Evolutionary conservation across 2,329 filamentous ascomycete genomes (phyloP), one percentile per base, ranked within the genome.

Genomic region (Fusarium piperis): DNA sequence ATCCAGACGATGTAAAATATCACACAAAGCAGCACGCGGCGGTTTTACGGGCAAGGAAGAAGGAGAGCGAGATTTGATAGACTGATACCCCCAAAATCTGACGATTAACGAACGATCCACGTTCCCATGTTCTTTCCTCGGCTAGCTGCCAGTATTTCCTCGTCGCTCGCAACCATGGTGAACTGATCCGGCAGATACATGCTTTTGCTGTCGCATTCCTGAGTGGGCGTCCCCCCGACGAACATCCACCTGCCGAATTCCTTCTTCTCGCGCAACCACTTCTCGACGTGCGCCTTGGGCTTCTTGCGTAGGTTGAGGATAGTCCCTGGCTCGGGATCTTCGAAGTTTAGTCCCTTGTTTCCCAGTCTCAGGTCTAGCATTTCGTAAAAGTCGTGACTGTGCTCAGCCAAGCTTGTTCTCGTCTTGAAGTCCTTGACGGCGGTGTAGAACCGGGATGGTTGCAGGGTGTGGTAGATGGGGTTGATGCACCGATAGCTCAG

Each of bases 1-100:
- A 81, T 60, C 82, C 83, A 4, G 81, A 81, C 30, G 83, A 85
- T 61, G 83, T 84, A 16, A 84, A 81, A 63, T 83, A 79, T 16
- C 83, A 85, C 61, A 74, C 77, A 2, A 83, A 82, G 62, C 78
- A 80, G 35, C 83, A 85, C 60, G 79, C 80, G 10, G 76, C 77
- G 4, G 75, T 82, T 51, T 30, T 80, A 13, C 70, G 77, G 46
- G 73, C 71, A 16, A 77, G 68, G 68, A 80, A 67, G 65, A 60
- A 70, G 23, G 74, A 74, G 41, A 64, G 46, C 48, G 74, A 71
- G 39, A 20, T 20, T 30, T 46, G 76, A 58, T 77, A 75, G 65
- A 64, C 30, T 73, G 72, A 77, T 76, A 76, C 72, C 51, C 73
- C 66, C 36, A 4, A 13, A 44, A 52, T 57, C 55, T 64, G 46